Percentiles rank a stretch among this genome's conserved stretches.
Conservation (phyloP, 129 eudicot species). For the Saposhnikovia divaricata region DNA sequence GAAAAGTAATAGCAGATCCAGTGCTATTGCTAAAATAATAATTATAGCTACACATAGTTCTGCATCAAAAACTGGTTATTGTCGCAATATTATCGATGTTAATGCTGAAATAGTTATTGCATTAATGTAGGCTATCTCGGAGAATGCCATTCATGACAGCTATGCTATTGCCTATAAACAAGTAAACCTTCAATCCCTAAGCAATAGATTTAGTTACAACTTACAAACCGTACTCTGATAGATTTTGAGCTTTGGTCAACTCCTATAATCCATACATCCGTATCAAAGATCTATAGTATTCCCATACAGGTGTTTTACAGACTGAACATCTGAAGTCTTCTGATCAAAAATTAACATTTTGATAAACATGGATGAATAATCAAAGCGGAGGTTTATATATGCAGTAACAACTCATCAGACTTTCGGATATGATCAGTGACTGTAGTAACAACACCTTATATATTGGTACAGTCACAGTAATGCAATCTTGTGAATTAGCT, state of each 20-base stretch:
- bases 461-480: not conserved
- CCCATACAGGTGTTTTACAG: not conserved
- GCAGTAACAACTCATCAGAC: not conserved
- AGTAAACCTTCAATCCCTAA: not conserved
- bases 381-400: not conserved
- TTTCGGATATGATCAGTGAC: not conserved
- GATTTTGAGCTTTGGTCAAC: not conserved
- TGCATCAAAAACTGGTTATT: not conserved
- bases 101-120: no score
- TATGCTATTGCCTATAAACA: not conserved
- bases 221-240: no score
- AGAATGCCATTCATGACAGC: no score
- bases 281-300: not conserved
- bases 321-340: not conserved
- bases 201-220: not conserved
- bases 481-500: not conserved
- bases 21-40: not conserved
- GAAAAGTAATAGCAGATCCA: not conserved
- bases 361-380: not conserved
- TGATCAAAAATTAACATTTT: not conserved
- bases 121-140: no score
- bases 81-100: not conserved
- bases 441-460: not conserved
- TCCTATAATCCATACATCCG: not conserved
- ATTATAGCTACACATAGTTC: not conserved